Conservation (phyloP, 2,329 filamentous ascomycete species). For the Sphaerulina vaccinii region DNA sequence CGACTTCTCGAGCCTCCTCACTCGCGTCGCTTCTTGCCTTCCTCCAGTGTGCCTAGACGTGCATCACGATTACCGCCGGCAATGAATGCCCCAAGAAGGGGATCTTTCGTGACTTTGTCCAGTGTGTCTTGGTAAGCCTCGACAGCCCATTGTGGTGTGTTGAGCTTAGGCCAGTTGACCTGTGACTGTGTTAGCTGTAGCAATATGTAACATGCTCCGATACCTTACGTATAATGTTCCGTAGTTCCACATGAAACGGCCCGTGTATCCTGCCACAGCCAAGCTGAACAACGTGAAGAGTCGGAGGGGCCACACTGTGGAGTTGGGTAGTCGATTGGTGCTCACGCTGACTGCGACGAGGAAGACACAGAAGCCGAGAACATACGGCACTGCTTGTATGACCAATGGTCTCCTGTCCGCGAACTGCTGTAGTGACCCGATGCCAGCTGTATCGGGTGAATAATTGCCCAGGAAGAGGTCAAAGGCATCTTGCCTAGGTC, state of each 20-base stretch:
- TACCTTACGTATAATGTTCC: conserved; percentile 90
- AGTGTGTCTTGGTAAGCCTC: conserved; percentile 90
- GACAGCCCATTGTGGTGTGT: conserved; percentile 78
- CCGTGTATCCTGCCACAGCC: conserved; percentile 66
- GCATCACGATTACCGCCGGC: conserved; percentile 72
- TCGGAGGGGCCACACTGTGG: conserved; percentile 76
- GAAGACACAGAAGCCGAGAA: conserved; percentile 82
- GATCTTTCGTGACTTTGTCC: conserved; percentile 76
- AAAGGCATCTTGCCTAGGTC: conserved; percentile 90
- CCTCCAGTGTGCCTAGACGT: conserved; percentile 80
- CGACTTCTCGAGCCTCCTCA: conserved; percentile 38
- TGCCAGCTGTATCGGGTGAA: conserved; percentile 68
- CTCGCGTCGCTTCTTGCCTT: conserved; percentile 98
- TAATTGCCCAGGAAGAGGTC: conserved; percentile 91
- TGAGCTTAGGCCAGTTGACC: conserved; percentile 98
- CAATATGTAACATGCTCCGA: background rate
- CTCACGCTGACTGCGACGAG: conserved; percentile 74
- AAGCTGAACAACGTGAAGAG: conserved; percentile 80
- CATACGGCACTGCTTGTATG: conserved; percentile 90
- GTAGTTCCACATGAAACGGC: conserved; percentile 75
- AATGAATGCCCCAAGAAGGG: conserved; percentile 74
- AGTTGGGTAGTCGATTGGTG: conserved; percentile 68
- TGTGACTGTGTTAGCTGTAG: conserved; percentile 40
- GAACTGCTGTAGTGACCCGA: conserved; percentile 73
- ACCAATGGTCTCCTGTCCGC: conserved; percentile 80